These are phyloP conservation scores for Penicillium fimorum DNA, from an alignment of 495 filamentous ascomycete species.

Conservation along the genomic window DNA sequence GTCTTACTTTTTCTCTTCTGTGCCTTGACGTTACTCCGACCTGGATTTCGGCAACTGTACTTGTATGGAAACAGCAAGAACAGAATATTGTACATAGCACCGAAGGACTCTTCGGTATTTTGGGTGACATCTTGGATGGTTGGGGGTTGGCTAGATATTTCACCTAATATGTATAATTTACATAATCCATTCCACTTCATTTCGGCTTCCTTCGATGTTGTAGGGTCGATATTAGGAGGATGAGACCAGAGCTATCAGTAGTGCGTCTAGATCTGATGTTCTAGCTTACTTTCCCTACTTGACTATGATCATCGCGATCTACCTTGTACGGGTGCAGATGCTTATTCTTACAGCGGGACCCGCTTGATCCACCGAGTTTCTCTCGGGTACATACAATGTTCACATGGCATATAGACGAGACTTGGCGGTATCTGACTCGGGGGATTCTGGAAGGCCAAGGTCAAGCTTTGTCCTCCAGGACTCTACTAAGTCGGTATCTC, in stretches of 20 bases:
- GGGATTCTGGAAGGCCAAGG: neutral
- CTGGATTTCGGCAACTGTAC: neutral
- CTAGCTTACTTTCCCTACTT: neutral
- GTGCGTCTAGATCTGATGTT: neutral
- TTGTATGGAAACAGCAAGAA: slow-evolving; percentile 4
- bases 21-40: neutral
- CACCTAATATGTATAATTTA: neutral
- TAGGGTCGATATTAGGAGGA: neutral
- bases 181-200: neutral
- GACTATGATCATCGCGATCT: neutral
- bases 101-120: neutral
- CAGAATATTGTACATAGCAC: slow-evolving; percentile 4
- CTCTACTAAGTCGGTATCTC: too few species aligned
- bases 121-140: neutral
- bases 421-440: neutral
- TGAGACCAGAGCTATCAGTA: neutral
- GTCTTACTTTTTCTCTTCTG: neutral
- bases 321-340: neutral
- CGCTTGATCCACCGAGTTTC: neutral
- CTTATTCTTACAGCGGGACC: neutral
- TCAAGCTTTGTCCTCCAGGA: neutral
- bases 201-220: neutral
- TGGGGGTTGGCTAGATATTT: neutral
- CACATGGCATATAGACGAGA: neutral
- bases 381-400: neutral